Conservation (phyloP, 208 protist genomes). For the Crithidia sp. region DNA sequence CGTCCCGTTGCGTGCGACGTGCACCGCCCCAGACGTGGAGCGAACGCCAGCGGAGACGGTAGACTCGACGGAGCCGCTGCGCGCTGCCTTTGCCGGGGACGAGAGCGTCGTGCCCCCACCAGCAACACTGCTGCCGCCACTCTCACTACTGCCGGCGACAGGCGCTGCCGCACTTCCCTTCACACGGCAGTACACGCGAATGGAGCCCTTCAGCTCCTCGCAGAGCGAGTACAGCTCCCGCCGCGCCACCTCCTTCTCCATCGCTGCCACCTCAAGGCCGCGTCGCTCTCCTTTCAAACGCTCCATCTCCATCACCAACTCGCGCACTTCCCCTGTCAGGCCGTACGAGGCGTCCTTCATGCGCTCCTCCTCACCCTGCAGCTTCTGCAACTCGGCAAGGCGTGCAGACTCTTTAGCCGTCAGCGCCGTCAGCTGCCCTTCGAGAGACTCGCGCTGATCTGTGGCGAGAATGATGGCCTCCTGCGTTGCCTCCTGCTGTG, state of each 20-base stretch:
- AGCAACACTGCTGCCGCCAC: not conserved
- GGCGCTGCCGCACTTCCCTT: slow-evolving; percentile 35
- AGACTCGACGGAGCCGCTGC: slow-evolving; percentile 20
- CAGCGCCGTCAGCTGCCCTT: slow-evolving; percentile 20
- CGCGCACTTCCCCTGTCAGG: slow-evolving; percentile 71
- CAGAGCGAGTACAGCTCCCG: slow-evolving; percentile 73
- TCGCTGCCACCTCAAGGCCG: slow-evolving; percentile 33
- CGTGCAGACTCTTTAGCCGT: slow-evolving; percentile 27
- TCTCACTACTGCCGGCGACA: not conserved
- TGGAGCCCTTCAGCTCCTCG: slow-evolving; percentile 90
- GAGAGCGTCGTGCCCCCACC: not conserved
- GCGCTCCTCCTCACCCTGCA: slow-evolving; percentile 49
- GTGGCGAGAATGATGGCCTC: slow-evolving; percentile 67
- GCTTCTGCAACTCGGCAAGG: slow-evolving; percentile 20
- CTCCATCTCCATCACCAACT: slow-evolving; percentile 71
- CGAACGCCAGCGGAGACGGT: slow-evolving; percentile 18
- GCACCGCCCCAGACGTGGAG: not conserved
- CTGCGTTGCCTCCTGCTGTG: slow-evolving; percentile 41
- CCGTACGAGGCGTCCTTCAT: slow-evolving; percentile 76
- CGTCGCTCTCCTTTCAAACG: slow-evolving; percentile 33
- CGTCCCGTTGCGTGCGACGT: not conserved
- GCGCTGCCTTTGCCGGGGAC: not conserved
- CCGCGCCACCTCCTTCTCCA: slow-evolving; percentile 72
- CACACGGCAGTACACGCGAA: slow-evolving; percentile 93
- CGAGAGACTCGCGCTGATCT: slow-evolving; percentile 43